A percentile compares a stretch with the other conserved stretches of the same genome.
Conservation (phyloP, 2,329 filamentous ascomycete genomes). For the Aurifilum marmelostoma region DNA sequence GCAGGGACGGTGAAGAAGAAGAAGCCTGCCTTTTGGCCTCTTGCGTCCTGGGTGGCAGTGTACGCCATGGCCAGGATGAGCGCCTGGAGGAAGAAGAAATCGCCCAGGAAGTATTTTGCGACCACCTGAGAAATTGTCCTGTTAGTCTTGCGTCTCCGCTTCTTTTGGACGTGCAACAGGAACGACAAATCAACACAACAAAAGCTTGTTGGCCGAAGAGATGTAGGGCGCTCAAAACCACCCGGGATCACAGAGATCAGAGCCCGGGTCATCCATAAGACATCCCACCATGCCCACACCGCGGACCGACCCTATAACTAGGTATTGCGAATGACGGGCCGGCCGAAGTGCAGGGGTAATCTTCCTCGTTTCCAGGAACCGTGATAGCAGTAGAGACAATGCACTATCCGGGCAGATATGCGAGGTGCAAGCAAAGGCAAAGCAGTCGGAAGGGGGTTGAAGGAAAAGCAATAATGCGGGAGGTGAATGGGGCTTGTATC, state of each 20-base stretch:
- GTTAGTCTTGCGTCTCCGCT: constrained; percentile 17
- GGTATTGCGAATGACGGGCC: constrained; percentile 70
- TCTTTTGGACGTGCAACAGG: constrained; percentile 28
- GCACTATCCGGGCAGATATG: constrained; percentile 81
- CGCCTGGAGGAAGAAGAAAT: constrained; percentile 59
- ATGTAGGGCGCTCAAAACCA: constrained; percentile 69
- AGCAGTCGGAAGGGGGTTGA: constrained; percentile 42
- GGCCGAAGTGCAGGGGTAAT: constrained; percentile 69
- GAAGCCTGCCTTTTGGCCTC: constrained; percentile 74
- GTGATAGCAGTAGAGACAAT: constrained; percentile 68
- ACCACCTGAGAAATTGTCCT: constrained; percentile 45
- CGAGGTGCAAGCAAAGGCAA: constrained; percentile 45
- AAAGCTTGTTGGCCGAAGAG: constrained; percentile 34
- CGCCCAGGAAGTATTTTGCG: constrained; percentile 55
- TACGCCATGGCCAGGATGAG: constrained; percentile 81
- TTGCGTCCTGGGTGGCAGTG: constrained; percentile 84
- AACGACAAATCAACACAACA: neutral
- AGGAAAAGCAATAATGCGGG: neutral
- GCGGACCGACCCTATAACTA: constrained; percentile 59
- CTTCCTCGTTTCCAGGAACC: constrained; percentile 86
- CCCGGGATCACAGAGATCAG: constrained; percentile 60
- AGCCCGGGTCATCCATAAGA: constrained; percentile 70
- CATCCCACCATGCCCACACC: constrained; percentile 77
- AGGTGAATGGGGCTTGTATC: neutral
- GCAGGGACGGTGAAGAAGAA: constrained; percentile 84